Percentiles rank a stretch among this genome's conserved stretches.
Conservation (phyloP, 208 protist genomes). For the Leishmania major region DNA sequence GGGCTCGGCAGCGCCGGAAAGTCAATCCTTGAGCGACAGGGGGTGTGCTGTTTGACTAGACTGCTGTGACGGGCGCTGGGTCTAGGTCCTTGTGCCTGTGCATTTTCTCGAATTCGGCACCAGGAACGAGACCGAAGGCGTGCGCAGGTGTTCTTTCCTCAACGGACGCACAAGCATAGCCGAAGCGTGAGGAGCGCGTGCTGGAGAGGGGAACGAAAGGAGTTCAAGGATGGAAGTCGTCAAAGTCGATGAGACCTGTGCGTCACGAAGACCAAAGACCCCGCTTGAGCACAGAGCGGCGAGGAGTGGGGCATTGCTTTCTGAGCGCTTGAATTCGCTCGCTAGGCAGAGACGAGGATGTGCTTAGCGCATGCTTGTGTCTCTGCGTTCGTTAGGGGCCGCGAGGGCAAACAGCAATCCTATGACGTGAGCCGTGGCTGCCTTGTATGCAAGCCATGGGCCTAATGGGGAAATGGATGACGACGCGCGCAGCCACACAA, state of each 20-base stretch:
- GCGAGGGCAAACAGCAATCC: neutral
- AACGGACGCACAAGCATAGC: neutral
- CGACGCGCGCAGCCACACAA: neutral
- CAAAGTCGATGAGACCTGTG: neutral
- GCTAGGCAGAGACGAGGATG: neutral
- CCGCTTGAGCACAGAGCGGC: neutral
- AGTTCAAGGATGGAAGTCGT: neutral
- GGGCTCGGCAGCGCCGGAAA: conserved; percentile 6
- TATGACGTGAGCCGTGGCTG: too few species aligned
- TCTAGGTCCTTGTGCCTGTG: neutral
- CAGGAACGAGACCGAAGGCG: neutral
- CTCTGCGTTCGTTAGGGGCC: neutral
- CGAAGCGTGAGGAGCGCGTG: neutral
- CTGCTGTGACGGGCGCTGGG: neutral
- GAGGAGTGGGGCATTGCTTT: neutral
- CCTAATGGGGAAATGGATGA: too few species aligned
- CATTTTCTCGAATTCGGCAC: neutral
- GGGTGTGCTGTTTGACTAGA: neutral
- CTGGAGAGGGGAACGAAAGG: neutral
- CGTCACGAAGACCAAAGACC: neutral
- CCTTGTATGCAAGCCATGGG: neutral
- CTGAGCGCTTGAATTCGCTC: neutral
- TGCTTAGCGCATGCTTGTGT: neutral
- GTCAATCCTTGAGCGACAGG: conserved; percentile 11
- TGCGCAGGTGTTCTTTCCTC: neutral